Evolutionary conservation across 148 eudicot species (phyloP), one percentile per base, ranked within the genome.

Genomic region (Chenopodium berlandieri): DNA sequence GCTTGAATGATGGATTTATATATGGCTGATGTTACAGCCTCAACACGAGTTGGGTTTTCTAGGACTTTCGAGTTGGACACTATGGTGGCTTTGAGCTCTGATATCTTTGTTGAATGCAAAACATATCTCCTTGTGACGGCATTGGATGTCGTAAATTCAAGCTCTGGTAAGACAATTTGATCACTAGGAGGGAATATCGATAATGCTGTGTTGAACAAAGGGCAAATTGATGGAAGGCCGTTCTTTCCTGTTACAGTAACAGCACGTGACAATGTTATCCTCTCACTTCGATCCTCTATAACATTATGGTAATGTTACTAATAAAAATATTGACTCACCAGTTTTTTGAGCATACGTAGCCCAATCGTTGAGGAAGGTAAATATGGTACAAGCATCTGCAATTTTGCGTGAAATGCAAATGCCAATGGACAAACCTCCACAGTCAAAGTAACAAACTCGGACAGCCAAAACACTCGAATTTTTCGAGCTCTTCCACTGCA

Each of bases 331-430:
- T 0, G 32, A 67, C 73, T 69, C 73, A 32, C 73, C 73, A 32
- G 73, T 17, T 19, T 30, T 4, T 69, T 71, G 63, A 23, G 89
- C 68, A 4, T 44, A 13, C 13, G 77, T 32, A 25, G 86, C 87
- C 89, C 89, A 85, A 47, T 83, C 87, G 63, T 62, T 70, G 16
- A 87, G n/a, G 48, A 85, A 85, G 2, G 82, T 65, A 20, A 4
- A 1, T 7, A 52, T 17, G 19, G 86, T 74, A 66, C 82, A 54
- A 7, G 76, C 83, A 70, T 87, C 89, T 9, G 78, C 86, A 73
- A 85, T 65, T 47, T 87, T 87, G 46, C 81, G 86, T 1, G 87
- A 77, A 34, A 80, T 48, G 63, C 82, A 68, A 19, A 85, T 30
- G 47, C 84, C 27, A 56, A 85, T 25, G 2, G 86, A 80, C 17